These are phyloP conservation scores for Colletotrichum lupini DNA, from an alignment of 2,329 filamentous ascomycete species.

Conservation along the genomic window DNA sequence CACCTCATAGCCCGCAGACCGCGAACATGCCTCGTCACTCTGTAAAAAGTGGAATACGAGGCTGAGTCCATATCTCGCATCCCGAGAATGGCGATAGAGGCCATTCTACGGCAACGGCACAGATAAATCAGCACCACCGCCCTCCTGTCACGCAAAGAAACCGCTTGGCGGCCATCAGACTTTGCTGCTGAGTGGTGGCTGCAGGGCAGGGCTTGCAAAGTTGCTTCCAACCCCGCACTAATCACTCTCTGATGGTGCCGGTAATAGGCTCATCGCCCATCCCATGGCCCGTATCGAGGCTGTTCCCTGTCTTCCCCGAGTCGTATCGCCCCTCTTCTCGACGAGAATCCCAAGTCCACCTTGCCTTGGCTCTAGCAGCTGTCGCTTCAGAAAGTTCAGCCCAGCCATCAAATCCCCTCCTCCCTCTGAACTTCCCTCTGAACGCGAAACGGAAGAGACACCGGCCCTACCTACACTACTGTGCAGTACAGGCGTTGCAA, in stretches of 20 bases:
- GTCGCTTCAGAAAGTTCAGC: constrained; percentile 10
- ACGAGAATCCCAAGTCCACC: constrained; percentile 6
- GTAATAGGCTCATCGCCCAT: too few relatives aligned
- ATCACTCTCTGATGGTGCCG: neutral
- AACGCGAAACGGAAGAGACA: neutral
- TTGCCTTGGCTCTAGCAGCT: constrained; percentile 21
- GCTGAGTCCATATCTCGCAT: neutral
- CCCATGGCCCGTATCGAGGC: constrained; percentile 1
- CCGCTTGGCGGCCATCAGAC: neutral
- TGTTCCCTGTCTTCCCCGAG: constrained; percentile 22
- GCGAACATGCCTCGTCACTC: neutral
- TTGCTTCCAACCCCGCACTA: constrained; percentile 18
- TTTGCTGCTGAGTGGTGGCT: neutral
- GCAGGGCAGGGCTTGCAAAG: constrained; percentile 5
- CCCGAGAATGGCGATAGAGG: constrained; percentile 8
- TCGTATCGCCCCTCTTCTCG: constrained; percentile 25
- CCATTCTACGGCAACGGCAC: neutral
- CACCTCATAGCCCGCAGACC: neutral
- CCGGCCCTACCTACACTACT: neutral
- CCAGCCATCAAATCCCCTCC: neutral
- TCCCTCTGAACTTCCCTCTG: too few relatives aligned
- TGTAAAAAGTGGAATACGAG: neutral
- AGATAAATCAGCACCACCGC: neutral
- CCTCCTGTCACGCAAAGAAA: neutral
- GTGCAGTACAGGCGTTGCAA: neutral